Evolutionary conservation across 768 basidiomycete species (phyloP), one percentile per base, ranked within the genome.

Genomic region (Filobasidium floriforme): DNA sequence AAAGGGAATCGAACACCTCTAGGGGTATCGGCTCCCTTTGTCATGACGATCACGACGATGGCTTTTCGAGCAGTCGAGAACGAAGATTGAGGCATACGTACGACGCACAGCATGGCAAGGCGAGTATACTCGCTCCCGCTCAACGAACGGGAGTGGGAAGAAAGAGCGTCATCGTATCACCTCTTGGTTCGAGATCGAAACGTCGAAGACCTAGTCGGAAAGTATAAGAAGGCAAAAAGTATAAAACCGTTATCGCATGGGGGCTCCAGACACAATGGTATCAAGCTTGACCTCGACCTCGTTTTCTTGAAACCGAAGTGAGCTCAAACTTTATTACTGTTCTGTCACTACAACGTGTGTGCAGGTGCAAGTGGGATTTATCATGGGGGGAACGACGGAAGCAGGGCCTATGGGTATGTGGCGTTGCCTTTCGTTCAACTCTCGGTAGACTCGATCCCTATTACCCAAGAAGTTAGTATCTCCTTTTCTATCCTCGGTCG

Each of bases 351-450:
- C 26, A 14, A 57, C 22, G 24, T 26, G 22, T 57, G 14, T 14
- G 18, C 22, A 57, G 24, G 24, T 15, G 46, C 46, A 22, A 49
- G 14, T 49, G 15, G 46, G 22, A 49, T 12, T 49, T 3, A 44
- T n/a, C 46, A 49, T 49, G 46, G 46, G 46, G 46, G 29, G 29
- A 26, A 57, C 9, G 32, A 37, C 32, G 26, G 26, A 57, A 26
- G 54, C 54, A 57, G 54, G 54, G 54, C 26, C 54, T 26, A 57
- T 15, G 54, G 54, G 54, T 28, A 57, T 57, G 54, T 57, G 54
- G 54, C 54, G 54, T 57, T 28, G 54, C 46, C 46, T 37, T 19
- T 24, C 54, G 54, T 57, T 57, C 14, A 57, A 57, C 54, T 57
- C 54, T 57, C 22, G 54, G 54, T 22, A 22, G 24, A 15, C 54